Evolutionary conservation across 1,284 basidiomycete species (phyloP).

Genomic region (Cutaneotrichosporon sp.): DNA sequence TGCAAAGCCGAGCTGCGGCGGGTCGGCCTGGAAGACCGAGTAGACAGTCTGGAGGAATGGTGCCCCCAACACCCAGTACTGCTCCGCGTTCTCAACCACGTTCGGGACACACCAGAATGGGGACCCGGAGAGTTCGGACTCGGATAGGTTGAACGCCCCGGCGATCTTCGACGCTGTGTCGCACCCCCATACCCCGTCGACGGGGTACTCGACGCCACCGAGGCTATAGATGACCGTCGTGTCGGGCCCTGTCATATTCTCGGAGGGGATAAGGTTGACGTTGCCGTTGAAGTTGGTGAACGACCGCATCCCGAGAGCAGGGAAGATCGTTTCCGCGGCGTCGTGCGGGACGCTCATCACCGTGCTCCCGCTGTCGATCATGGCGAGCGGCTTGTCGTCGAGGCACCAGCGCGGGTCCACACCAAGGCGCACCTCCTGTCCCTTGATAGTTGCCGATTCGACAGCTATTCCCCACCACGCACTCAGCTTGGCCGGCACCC

Average conservation of each 20-base stretch:
- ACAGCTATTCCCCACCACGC: slow-evolving; percentile 10
- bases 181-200: not conserved
- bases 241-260: not conserved
- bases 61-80: slow-evolving; percentile 1
- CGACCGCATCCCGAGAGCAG: not conserved
- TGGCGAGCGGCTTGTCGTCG: not conserved
- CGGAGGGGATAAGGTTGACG: not conserved
- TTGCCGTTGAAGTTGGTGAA: too few species aligned
- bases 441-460: slow-evolving; percentile 11
- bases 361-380: slow-evolving; percentile 3
- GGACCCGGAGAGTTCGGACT: not conserved
- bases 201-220: not conserved
- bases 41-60: slow-evolving; percentile 11
- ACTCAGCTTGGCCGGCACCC: not conserved
- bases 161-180: not conserved
- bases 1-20: slow-evolving; percentile 1
- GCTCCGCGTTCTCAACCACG: not conserved
- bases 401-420: not conserved
- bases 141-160: not conserved
- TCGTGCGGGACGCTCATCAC: not conserved
- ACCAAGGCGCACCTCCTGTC: not conserved
- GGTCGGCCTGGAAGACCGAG: not conserved
- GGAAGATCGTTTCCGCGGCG: slow-evolving; percentile 1
- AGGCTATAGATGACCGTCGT: not conserved
- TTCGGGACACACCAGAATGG: slow-evolving; percentile 4